Conservation (phyloP, 345 rosid genomes). For the Ceriops decandra region DNA sequence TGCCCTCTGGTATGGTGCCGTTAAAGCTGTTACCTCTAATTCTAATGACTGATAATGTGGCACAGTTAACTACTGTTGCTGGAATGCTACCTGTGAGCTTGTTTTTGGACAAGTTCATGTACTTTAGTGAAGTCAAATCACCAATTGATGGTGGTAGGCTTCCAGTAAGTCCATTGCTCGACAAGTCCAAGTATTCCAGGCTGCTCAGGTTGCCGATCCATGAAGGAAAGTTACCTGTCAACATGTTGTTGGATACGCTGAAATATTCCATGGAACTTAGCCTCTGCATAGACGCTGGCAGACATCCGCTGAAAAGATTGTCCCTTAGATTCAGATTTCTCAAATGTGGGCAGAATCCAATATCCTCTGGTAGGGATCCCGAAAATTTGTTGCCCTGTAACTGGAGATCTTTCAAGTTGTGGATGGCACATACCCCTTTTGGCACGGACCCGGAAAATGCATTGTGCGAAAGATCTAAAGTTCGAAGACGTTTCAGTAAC, state of each 20-base stretch:
- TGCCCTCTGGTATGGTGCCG: constrained; percentile 57
- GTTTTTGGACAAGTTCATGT: constrained; percentile 56
- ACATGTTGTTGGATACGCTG: constrained; percentile 47
- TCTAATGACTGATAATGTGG: constrained; percentile 40
- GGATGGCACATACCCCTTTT: constrained; percentile 41
- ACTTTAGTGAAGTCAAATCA: constrained; percentile 45
- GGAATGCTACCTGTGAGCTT: constrained; percentile 61
- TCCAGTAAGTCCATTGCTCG: constrained; percentile 59
- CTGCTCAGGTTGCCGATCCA: constrained; percentile 58
- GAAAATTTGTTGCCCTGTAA: constrained; percentile 57
- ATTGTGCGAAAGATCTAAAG: constrained; percentile 71
- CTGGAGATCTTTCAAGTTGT: constrained; percentile 51
- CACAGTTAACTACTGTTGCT: constrained; percentile 43
- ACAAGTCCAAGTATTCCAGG: constrained; percentile 55
- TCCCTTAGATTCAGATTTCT: constrained; percentile 49
- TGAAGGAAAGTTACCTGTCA: constrained; percentile 57
- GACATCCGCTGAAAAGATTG: constrained; percentile 52
- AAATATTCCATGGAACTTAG: constrained; percentile 42
- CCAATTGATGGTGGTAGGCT: constrained; percentile 55
- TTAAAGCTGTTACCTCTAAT: constrained; percentile 54
- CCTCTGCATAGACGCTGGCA: constrained; percentile 50
- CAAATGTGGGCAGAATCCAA: constrained; percentile 71
- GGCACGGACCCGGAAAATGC: constrained; percentile 56
- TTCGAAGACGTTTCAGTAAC: constrained; percentile 51
- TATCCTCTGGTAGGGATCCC: constrained; percentile 63